Conservation (phyloP, 2,329 filamentous ascomycete genomes). For the Epichloe scottii region DNA sequence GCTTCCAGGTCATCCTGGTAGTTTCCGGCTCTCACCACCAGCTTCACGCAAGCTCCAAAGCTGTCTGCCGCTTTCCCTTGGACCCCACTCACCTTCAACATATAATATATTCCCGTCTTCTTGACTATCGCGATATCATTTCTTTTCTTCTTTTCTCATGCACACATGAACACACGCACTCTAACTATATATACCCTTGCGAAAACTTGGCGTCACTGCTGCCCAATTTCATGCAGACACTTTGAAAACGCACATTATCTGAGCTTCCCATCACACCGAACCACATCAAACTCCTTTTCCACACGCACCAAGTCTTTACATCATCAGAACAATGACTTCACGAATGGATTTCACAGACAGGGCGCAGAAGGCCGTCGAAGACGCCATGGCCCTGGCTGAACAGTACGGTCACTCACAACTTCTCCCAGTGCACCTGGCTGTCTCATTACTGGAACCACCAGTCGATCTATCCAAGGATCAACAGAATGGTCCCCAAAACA, state of each 20-base stretch:
- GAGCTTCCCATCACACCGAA: not conserved
- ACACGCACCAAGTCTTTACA: not conserved
- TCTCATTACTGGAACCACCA: slow-evolving; percentile 65
- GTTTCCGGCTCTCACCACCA: slow-evolving; percentile 8
- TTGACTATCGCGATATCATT: no score
- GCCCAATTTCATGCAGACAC: not conserved
- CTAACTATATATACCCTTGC: not conserved
- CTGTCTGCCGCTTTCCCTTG: not conserved
- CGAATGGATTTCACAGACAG: slow-evolving; percentile 89
- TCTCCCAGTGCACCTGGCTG: slow-evolving; percentile 78
- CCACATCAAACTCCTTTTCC: not conserved
- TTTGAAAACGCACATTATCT: not conserved
- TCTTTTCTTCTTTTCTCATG: not conserved
- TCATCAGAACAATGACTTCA: slow-evolving; percentile 46
- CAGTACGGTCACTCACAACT: slow-evolving; percentile 89
- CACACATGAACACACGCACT: not conserved
- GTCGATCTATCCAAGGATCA: slow-evolving; percentile 71
- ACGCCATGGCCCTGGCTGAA: slow-evolving; percentile 77
- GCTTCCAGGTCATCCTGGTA: slow-evolving; percentile 14
- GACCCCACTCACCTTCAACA: not conserved
- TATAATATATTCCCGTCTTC: slow-evolving; percentile 2
- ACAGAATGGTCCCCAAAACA: slow-evolving; percentile 56
- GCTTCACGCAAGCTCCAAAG: slow-evolving; percentile 1
- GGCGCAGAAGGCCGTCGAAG: slow-evolving; percentile 78
- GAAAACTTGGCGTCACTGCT: not conserved